phyloP scores from a whole-genome alignment of 2,329 filamentous ascomycete species.

The Bipolaris victoriae region DNA sequence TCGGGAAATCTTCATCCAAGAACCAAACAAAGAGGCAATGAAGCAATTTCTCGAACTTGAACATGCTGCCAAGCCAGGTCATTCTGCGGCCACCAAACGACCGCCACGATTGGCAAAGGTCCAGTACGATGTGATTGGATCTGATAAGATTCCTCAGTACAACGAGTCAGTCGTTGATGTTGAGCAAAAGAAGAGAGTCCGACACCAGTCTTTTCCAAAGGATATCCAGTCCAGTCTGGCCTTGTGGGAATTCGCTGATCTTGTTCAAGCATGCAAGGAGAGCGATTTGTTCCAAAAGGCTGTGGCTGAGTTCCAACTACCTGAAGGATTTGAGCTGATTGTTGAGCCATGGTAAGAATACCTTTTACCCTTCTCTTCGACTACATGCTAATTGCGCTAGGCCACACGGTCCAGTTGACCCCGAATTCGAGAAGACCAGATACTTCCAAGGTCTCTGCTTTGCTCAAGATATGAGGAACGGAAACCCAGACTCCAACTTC shows the following conservation, averaged over 20 bases:
- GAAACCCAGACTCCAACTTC: slow-evolving; percentile 53
- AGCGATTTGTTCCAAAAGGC: slow-evolving; percentile 61
- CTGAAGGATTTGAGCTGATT: slow-evolving; percentile 62
- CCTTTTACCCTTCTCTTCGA: background rate
- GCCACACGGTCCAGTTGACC: slow-evolving; percentile 62
- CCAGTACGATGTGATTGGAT: slow-evolving; percentile 63
- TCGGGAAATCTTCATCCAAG: slow-evolving; percentile 59
- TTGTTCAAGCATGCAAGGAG: slow-evolving; percentile 55
- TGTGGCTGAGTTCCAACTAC: slow-evolving; percentile 59
- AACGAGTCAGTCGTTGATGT: slow-evolving; percentile 62
- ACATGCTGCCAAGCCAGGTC: slow-evolving; percentile 48
- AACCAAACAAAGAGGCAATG: slow-evolving; percentile 58
- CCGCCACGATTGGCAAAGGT: slow-evolving; percentile 60
- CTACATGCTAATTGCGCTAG: slow-evolving; percentile 19
- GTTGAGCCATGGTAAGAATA: slow-evolving; percentile 57
- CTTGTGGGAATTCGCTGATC: slow-evolving; percentile 48
- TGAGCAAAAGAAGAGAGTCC: slow-evolving; percentile 49
- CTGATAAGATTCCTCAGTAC: slow-evolving; percentile 60
- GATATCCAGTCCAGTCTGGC: slow-evolving; percentile 58
- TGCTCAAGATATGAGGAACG: slow-evolving; percentile 54
- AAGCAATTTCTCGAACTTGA: slow-evolving; percentile 57
- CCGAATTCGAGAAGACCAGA: slow-evolving; percentile 54
- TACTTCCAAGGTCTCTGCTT: slow-evolving; percentile 64
- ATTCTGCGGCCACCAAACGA: slow-evolving; percentile 50
- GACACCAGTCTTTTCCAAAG: slow-evolving; percentile 56